A percentile compares a stretch with the other conserved stretches of the same genome.
Evolutionary conservation across 1,139 yeast species (phyloP).

Genomic region (Pichia sp.): DNA sequence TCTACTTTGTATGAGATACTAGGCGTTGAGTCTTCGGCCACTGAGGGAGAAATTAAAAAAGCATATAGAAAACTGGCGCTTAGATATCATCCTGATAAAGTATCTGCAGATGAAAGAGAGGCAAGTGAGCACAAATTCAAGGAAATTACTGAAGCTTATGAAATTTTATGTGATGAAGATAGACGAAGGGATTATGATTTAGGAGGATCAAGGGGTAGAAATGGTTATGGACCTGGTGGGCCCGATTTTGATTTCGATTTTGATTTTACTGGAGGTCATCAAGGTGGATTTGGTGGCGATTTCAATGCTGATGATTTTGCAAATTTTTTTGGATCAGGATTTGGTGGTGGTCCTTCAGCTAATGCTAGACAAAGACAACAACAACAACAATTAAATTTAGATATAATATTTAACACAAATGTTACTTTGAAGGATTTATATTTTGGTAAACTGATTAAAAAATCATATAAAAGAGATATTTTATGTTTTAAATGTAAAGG

Average conservation of each 20-base stretch:
- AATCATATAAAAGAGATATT: slow-evolving; percentile 66
- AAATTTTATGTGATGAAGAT: slow-evolving; percentile 75
- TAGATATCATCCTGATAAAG: slow-evolving; percentile 93
- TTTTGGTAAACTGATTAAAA: slow-evolving; percentile 73
- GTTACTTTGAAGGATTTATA: slow-evolving; percentile 72
- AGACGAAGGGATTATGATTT: slow-evolving; percentile 82
- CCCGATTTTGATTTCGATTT: slow-evolving; percentile 14
- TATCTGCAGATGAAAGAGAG: slow-evolving; percentile 44
- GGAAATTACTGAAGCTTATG: slow-evolving; percentile 90
- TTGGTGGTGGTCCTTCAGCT: slow-evolving; percentile 28
- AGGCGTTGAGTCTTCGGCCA: slow-evolving; percentile 73
- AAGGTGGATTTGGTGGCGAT: slow-evolving; percentile 24
- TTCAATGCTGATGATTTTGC: slow-evolving; percentile 65
- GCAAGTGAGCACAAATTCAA: slow-evolving; percentile 93
- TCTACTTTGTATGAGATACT: slow-evolving; percentile 60
- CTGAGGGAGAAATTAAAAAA: slow-evolving; percentile 78
- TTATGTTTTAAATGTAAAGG: slow-evolving; percentile 72
- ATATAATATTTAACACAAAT: slow-evolving; percentile 58
- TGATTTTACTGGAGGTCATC: slow-evolving; percentile 6
- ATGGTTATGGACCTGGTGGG: slow-evolving; percentile 9
- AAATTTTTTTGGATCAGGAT: slow-evolving; percentile 50
- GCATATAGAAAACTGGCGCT: slow-evolving; percentile 92
- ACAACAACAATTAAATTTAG: slow-evolving; percentile 28
- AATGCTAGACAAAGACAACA: slow-evolving; percentile 10
- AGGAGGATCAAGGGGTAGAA: slow-evolving; percentile 31